Evolutionary conservation across 257 asterid genomes (phyloP).

Genomic region (Capsicum pubescens): DNA sequence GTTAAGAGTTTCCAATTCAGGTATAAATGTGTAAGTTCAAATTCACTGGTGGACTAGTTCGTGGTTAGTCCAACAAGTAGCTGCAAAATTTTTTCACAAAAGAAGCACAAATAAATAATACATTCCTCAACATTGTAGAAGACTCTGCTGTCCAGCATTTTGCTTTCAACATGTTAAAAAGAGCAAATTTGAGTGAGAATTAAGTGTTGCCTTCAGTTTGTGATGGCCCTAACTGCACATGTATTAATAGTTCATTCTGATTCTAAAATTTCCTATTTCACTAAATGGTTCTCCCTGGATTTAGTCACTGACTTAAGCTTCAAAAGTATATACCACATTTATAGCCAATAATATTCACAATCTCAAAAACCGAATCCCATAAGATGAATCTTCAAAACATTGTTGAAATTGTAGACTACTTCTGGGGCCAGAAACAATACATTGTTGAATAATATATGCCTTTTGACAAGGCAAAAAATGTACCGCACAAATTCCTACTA

Average conservation of each 20-base stretch:
- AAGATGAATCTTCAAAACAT: not conserved
- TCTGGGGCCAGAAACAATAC: not conserved
- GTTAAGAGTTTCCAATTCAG: not conserved
- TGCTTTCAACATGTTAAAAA: conserved; percentile 1
- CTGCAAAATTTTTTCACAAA: not conserved
- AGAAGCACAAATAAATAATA: not conserved
- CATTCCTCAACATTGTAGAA: conserved; percentile 2
- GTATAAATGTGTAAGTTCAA: not conserved
- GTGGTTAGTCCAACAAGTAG: not conserved
- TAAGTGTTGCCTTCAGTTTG: not conserved
- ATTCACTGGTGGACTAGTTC: not conserved
- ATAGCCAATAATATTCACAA: not conserved
- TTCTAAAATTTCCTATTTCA: not conserved
- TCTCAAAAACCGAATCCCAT: not conserved
- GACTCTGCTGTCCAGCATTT: not conserved
- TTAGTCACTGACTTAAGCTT: not conserved
- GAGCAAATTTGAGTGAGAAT: not conserved
- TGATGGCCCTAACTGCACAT: not conserved
- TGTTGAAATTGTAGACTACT: not conserved
- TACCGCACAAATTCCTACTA: not conserved
- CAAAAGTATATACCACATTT: not conserved
- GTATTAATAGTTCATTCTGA: not conserved
- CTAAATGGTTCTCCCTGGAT: not conserved
- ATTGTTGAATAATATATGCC: not conserved
- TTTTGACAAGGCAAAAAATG: not conserved